Base-by-base conservation (phyloP, 108 stramenopile species). In the Nannochloropsis gaditana region DNA sequence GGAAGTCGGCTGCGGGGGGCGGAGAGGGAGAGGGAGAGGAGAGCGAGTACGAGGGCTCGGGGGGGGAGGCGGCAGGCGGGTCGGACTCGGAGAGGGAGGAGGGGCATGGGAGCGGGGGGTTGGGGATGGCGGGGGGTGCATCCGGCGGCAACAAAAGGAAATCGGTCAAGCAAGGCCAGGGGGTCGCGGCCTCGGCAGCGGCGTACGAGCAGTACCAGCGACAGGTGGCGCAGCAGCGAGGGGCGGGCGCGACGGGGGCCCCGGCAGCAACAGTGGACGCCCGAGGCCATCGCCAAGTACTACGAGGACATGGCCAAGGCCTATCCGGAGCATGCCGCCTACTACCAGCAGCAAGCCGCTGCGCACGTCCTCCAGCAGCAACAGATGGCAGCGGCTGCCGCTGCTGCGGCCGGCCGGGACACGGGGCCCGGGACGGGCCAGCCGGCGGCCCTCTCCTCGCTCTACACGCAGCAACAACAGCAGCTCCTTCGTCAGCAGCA, bases 201-300 rank as follows among this genome's bases (percentile, higher is more conserved):
- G 59, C 59, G 15, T 73, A 73, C 59, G 59, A 73, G n/a, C 59
- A 73, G 59, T 73, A 73, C 59, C 59, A 73, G n/a, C 59, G 59
- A n/a, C 59, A 73, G n/a, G 4, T 73, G n/a, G 59, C 59, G 19
- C 59, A 73, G 59, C 59, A 73, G 59, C 19, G 2, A 73, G 59
- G 59, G 59, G 59, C 59, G n/a, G 59, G 59, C 4, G 59, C 59
- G n/a, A n/a, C 19, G 0, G 19, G n/a, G 59, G 59, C 2, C 15
- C 19, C 19, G 59, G 59, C 59, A 73, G 59, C 59, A 73, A 73
- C 59, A 73, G 59, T 73, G 59, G 59, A 73, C 59, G n/a, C 59
- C 59, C 59, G 59, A 73, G 59, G 59, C 59, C 19, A 73, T 73
- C n/a, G 59, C 59, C 59, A 73, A 73, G 59, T 73, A 73, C n/a